Base-by-base conservation (phyloP, 2,329 filamentous ascomycete species). In the Fusarium sp. region DNA sequence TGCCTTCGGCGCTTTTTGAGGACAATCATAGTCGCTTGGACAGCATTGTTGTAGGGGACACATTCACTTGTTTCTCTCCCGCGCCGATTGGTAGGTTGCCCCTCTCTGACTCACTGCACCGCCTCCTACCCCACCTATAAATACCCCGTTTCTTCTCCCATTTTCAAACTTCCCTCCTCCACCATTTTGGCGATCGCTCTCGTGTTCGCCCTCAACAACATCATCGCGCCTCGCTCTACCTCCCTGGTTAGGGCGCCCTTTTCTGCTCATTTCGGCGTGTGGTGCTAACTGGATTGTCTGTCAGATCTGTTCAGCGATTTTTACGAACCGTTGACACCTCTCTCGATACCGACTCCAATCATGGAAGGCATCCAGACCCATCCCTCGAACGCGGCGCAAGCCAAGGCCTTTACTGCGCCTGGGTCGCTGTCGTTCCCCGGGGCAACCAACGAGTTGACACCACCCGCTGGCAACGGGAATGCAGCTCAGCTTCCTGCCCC, bases 1-100 rank as follows among this genome's bases (percentile, higher is more conserved):
- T 36, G n/a, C 59, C 61, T 69, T 70, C 65, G 60, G 55, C 61
- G 69, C 71, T 54, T 68, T 69, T 61, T 63, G 69, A 73, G 60
- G 70, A 65, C 46, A 64, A 53, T 51, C 36, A 62, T 16, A 65
- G 40, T 60, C 46, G 53, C 61, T 67, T 20, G 75, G 78, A 77
- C 81, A 81, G 76, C 75, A 77, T 76, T 74, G 71, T 78, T 82
- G 81, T 83, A 84, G 93, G 93, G 92, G 93, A 97, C 91, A 93
- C 93, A 97, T 97, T 97, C 82, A 90, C 81, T 97, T 97, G 93
- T 97, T 93, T 85, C 92, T 97, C 93, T 97, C 93, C 91, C 88
- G 82, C 87, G 86, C 23, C 87, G 86, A 80, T 87, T 84, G 86
- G 88, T 90, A 89, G 81, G 85, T 78, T 49, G 63, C 62, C 64